Percentiles rank a stretch among this genome's conserved stretches.
These are phyloP conservation scores for Kwoniella mangroviensis DNA, from an alignment of 768 basidiomycete genomes.

Conservation along the genomic window DNA sequence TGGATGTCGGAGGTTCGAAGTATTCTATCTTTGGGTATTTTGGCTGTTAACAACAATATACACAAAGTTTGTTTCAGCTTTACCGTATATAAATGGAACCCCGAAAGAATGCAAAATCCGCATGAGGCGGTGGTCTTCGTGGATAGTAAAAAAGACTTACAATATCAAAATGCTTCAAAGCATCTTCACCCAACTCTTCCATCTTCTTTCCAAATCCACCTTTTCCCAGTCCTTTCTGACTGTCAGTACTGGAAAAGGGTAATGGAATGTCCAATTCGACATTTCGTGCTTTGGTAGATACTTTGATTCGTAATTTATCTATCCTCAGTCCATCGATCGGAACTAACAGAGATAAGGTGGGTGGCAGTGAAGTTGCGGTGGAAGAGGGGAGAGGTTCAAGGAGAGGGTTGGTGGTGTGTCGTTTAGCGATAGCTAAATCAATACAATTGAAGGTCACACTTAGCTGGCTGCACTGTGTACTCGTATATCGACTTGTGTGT, in stretches of 20 bases:
- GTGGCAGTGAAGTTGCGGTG: background rate
- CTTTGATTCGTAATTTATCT: conserved; percentile 18
- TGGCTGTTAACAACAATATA: conserved; percentile 2
- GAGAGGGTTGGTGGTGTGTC: conserved; percentile 24
- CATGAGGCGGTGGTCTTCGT: too few relatives aligned
- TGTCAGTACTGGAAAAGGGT: background rate
- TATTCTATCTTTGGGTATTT: conserved; percentile 15
- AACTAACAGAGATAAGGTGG: conserved; percentile 5
- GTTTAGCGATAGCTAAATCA: conserved; percentile 18
- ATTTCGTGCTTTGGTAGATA: conserved; percentile 18
- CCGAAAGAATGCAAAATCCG: too few relatives aligned
- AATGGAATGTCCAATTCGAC: conserved; percentile 25
- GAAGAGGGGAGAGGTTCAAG: conserved; percentile 15
- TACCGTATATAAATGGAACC: too few relatives aligned
- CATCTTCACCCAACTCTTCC: conserved; percentile 19
- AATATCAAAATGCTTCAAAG: conserved; percentile 16
- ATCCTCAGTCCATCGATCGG: conserved; percentile 8
- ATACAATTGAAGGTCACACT: background rate
- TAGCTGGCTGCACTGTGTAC: too few relatives aligned
- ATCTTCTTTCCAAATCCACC: conserved; percentile 22
- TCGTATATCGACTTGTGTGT: too few relatives aligned
- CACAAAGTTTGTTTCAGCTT: too few relatives aligned
- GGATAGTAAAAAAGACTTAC: background rate
- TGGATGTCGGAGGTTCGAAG: conserved; percentile 11
- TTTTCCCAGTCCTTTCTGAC: conserved; percentile 6